Percentiles rank a stretch among this genome's conserved stretches.
phyloP scores from a whole-genome alignment of 441 rosid species.

The Erodium moschatum region DNA sequence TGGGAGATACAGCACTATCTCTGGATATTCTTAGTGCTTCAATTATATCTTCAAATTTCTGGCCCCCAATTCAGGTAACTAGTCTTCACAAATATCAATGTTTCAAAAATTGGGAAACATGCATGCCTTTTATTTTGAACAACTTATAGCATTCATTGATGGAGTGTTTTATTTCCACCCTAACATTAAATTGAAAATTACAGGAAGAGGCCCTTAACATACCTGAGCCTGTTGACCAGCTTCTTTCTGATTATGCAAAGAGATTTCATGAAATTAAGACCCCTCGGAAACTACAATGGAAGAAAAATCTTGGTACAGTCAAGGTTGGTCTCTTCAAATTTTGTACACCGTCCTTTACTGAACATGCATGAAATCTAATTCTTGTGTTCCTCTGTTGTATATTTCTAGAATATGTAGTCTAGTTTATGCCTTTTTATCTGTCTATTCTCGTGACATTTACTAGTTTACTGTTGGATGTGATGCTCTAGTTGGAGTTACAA shows the following conservation, averaged over 20 bases:
- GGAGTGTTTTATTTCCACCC: background rate
- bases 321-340: constrained; percentile 44
- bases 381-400: too few species aligned
- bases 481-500: constrained; percentile 77
- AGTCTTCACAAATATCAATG: background rate
- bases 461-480: constrained; percentile 12
- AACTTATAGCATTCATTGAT: constrained; percentile 2
- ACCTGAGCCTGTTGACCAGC: constrained; percentile 63
- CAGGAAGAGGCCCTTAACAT: constrained; percentile 78
- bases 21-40: constrained; percentile 65
- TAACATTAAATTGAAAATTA: constrained; percentile 22
- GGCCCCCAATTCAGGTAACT: constrained; percentile 94
- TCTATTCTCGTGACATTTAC: background rate
- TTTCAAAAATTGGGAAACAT: background rate
- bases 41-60: constrained; percentile 82
- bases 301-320: constrained; percentile 91
- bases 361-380: background rate
- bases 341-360: background rate
- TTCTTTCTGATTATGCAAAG: constrained; percentile 73
- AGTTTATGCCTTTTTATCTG: too few species aligned
- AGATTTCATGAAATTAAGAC: constrained; percentile 78
- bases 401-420: too few species aligned
- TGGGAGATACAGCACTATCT: constrained; percentile 39
- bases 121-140: background rate
- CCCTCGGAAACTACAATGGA: constrained; percentile 93